A percentile compares a stretch with the other conserved stretches of the same genome.
Evolutionary conservation across 73 alveolate genomes (phyloP).

Genomic region (Halteria grandinella): DNA sequence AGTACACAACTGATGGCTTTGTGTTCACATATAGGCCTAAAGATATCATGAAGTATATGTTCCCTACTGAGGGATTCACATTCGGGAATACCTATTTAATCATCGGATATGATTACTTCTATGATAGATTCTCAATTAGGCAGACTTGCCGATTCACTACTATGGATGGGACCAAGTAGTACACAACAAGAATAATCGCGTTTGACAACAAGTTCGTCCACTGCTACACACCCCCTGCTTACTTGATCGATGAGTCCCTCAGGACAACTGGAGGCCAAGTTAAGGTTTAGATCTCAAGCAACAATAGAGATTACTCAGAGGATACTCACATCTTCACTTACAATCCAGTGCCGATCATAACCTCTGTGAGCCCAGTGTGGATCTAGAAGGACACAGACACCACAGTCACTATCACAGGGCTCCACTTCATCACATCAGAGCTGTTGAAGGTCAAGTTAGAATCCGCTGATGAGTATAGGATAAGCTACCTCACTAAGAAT

Average conservation of each 20-base stretch:
- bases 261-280: constrained; percentile 32
- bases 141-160: constrained; percentile 39
- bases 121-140: constrained; percentile 7
- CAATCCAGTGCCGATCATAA: neutral
- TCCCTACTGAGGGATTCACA: constrained; percentile 31
- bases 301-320: constrained; percentile 27
- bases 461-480: constrained; percentile 27
- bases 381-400: neutral
- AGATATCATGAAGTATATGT: constrained; percentile 32
- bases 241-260: neutral
- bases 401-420: constrained; percentile 1
- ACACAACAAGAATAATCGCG: constrained; percentile 7
- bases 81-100: constrained; percentile 52
- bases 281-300: constrained; percentile 6
- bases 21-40: constrained; percentile 29
- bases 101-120: constrained; percentile 12
- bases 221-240: constrained; percentile 47
- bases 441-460: neutral
- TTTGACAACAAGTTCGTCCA: constrained; percentile 1
- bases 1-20: constrained; percentile 17
- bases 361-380: constrained; percentile 9
- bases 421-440: neutral
- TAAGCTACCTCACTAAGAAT: neutral
- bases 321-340: constrained; percentile 1
- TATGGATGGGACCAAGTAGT: neutral